Percentiles rank a stretch among this genome's conserved stretches.
These are phyloP conservation scores for Malassezia furfur DNA, from an alignment of 1,284 basidiomycete genomes.

Conservation along the genomic window DNA sequence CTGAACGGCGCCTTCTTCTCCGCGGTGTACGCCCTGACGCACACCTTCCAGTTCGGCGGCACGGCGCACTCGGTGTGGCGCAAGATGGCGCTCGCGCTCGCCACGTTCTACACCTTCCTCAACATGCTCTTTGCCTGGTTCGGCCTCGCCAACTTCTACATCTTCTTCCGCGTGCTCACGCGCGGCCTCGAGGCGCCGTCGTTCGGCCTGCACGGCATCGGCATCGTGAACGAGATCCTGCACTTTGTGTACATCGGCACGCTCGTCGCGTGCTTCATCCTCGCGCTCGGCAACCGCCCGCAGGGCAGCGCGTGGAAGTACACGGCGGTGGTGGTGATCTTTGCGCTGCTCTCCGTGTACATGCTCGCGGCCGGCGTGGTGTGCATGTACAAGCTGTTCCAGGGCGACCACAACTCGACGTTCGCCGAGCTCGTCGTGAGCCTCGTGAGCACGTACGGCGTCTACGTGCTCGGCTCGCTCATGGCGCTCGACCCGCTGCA, in stretches of 20 bases:
- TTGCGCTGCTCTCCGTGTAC: constrained; percentile 72
- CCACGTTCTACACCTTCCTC: constrained; percentile 77
- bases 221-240: constrained; percentile 66
- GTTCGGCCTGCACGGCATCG: constrained; percentile 63
- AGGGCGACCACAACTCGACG: constrained; percentile 55
- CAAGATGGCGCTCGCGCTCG: constrained; percentile 65
- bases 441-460: constrained; percentile 71
- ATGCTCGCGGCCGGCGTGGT: constrained; percentile 53
- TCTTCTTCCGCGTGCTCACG: constrained; percentile 90
- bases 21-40: constrained; percentile 55
- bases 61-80: constrained; percentile 73
- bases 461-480: constrained; percentile 54
- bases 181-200: constrained; percentile 69
- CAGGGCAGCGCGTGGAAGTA: constrained; percentile 83
- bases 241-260: constrained; percentile 78
- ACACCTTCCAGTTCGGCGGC: constrained; percentile 70
- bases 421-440: constrained; percentile 70
- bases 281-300: constrained; percentile 94
- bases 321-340: constrained; percentile 64
- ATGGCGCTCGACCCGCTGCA: constrained; percentile 84
- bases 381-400: constrained; percentile 31
- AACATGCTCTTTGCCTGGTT: constrained; percentile 91
- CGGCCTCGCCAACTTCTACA: constrained; percentile 75
- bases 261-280: constrained; percentile 77
- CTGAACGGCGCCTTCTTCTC: constrained; percentile 53